Conservation (phyloP, 176 grass and related monocot species). For the Carex pumila region DNA sequence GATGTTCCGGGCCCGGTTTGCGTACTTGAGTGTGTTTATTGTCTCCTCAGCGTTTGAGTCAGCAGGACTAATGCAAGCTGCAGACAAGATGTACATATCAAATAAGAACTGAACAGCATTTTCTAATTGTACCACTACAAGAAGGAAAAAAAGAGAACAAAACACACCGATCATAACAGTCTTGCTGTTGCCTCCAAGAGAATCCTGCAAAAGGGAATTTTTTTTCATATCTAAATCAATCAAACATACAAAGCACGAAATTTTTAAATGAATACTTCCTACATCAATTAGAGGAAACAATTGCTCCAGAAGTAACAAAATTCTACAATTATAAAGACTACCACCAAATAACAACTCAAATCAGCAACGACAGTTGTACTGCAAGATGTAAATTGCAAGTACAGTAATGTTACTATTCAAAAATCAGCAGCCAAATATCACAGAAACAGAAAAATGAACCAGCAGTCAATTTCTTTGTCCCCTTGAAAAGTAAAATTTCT, state of each 20-base stretch:
- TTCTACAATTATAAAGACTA: background rate
- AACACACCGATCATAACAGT: constrained; percentile 43
- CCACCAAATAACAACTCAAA: background rate
- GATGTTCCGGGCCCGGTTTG: constrained; percentile 48
- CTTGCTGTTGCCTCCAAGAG: constrained; percentile 54
- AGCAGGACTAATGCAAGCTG: constrained; percentile 55
- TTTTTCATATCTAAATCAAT: background rate
- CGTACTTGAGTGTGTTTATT: constrained; percentile 59
- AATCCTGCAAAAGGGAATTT: constrained; percentile 30
- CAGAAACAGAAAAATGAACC: background rate
- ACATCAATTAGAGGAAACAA: background rate
- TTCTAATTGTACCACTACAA: background rate
- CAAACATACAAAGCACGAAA: background rate
- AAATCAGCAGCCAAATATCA: background rate
- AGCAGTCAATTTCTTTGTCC: background rate
- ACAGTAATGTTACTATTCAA: background rate
- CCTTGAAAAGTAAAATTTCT: too few species aligned
- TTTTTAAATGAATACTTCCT: background rate
- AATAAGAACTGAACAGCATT: background rate
- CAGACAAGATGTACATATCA: background rate
- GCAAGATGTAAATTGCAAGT: background rate
- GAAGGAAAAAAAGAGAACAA: background rate
- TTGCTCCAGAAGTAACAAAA: background rate
- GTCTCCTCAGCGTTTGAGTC: constrained; percentile 54
- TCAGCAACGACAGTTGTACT: background rate